Conservation (phyloP, 805 yeast species). For the Lipomyces anomalus region DNA sequence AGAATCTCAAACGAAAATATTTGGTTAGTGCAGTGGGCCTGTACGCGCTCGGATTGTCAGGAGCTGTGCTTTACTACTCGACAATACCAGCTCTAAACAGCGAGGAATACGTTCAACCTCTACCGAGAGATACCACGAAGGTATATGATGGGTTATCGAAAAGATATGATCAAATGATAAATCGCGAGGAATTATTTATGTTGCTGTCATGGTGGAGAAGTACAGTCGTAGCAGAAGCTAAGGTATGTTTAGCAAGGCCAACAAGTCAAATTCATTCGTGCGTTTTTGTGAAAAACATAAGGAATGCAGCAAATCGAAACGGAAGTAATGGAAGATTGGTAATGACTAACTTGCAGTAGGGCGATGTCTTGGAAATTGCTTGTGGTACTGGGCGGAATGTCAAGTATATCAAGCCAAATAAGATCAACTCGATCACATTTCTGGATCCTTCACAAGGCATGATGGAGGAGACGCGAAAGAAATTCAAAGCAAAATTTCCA, state of each 20-base stretch:
- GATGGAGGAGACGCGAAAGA: constrained; percentile 73
- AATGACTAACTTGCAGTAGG: constrained; percentile 74
- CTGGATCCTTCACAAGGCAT: constrained; percentile 78
- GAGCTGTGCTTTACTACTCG: constrained; percentile 16
- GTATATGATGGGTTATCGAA: constrained; percentile 74
- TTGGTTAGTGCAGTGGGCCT: constrained; percentile 9
- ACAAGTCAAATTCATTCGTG: no score
- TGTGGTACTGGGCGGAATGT: constrained; percentile 96
- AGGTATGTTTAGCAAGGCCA: not conserved
- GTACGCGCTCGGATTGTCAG: constrained; percentile 12
- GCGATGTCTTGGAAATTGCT: constrained; percentile 90
- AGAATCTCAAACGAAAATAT: constrained; percentile 19
- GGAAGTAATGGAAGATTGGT: constrained; percentile 38
- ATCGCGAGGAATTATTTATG: constrained; percentile 62
- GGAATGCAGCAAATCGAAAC: no score
- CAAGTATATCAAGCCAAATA: constrained; percentile 48
- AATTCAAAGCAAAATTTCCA: constrained; percentile 66
- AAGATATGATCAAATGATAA: constrained; percentile 74
- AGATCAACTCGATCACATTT: constrained; percentile 69
- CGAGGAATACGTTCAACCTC: constrained; percentile 42
- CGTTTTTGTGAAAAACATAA: no score
- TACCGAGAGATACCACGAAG: constrained; percentile 73
- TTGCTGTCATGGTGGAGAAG: constrained; percentile 52
- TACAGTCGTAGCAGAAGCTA: constrained; percentile 33
- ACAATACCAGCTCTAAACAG: constrained; percentile 4